Base-by-base conservation (phyloP, 495 filamentous ascomycete species). In the Neurospora sp. region DNA sequence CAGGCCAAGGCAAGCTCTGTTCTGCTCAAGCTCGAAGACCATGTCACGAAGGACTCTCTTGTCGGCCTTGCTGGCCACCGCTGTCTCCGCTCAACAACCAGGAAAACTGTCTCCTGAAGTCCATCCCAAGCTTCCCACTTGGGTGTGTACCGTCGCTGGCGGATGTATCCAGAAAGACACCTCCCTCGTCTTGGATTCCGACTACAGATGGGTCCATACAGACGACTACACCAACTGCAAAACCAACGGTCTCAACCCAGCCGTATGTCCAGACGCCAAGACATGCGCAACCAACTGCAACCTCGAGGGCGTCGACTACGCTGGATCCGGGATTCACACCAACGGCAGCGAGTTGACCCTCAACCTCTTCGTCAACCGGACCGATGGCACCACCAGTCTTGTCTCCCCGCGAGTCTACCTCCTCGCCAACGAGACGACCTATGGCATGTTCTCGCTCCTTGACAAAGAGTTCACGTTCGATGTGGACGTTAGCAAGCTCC, bases 381-480 rank as follows among this genome's bases (percentile, higher is more conserved):
- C 72, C 0, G 44, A 37, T 16, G 72, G 72, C 8, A 39, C 72
- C 20, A 75, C 75, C 39, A 72, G 75, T 46, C 60, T 72, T 39
- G 76, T 70, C 11, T 73, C 71, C n/a, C 76, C 90, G 1, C 86
- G 91, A n/a, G 83, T 90, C 39, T 92, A 92, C 80, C 83, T 92
- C 35, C 85, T 93, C 12, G 77, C 79, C 71, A 84, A 84, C 40
- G 79, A 85, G 74, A 77, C 84, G 41, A 84, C 87, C 69, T 92
- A 92, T 79, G 84, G 89, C 69, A 86, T 89, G 85, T 77, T 91
- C 70, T 81, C 88, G 70, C 82, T 92, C 0, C 82, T 86, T 4
- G 88, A 87, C 75, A 79, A 86, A 60, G 91, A 93, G 76, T 82
- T 92, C 74, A 83, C 86, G 31, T 92, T 92, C 77, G 90, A 91